Base-by-base conservation (phyloP, 2,329 filamentous ascomycete genomes). In the Verticillium albo-atrum region DNA sequence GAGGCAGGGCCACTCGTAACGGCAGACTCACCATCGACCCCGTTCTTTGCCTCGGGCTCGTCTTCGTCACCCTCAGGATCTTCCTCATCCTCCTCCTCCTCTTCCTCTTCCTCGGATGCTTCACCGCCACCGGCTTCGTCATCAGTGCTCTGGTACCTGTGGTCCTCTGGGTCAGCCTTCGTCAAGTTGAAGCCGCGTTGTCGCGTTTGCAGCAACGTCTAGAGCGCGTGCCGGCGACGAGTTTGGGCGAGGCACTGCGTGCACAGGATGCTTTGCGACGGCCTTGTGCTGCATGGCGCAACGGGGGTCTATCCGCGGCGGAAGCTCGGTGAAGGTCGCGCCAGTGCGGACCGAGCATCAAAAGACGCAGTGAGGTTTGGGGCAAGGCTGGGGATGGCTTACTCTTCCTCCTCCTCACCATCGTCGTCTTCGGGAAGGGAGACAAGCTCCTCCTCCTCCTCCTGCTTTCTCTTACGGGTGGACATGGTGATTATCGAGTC, bases 341-440 rank as follows among this genome's bases (percentile, higher is more conserved):
- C 34, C 34, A 37, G 30, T 9, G 30, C 30, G 30, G 30, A 14
- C 30, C 30, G 9, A 32, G 34, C 34, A 37, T 3, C n/a, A 23
- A 23, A 3, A 50, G n/a, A 50, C 30, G 30, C 6, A 14, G 9
- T 10, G 12, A 23, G 42, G 10, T 23, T 10, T 20, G 20, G 42
- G 42, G 42, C 7, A 23, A 28, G 15, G n/a, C 25, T 53, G 51
- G 25, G 7, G 9, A 14, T 3, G 14, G 70, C 80, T 77, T 77
- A 83, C 81, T 82, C 81, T 69, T 82, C 79, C 69, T 82, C 80
- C 67, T 82, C 79, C 67, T 80, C 78, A 51, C 76, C 78, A 61
- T 81, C 79, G 54, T 77, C 76, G 54, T 76, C 80, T 61, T 81
- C 80, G 58, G 81, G 80, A 58, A 83, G 78, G 62, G 80, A 81